Conservation (phyloP, 73 alveolate genomes). For the Breviolum minutum region DNA sequence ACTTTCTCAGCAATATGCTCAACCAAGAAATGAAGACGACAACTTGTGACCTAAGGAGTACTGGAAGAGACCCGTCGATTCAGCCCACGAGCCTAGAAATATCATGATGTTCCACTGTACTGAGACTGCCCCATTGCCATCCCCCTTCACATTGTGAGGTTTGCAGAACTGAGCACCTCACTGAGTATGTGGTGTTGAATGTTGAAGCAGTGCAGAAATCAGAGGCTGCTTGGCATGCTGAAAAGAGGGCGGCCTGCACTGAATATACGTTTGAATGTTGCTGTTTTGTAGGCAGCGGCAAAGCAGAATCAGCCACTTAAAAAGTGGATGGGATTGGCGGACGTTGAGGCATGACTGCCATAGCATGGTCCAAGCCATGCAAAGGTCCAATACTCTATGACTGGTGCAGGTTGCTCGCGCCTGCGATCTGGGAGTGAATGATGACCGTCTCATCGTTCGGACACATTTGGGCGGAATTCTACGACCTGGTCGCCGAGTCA, state of each 20-base stretch:
- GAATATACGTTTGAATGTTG: background rate
- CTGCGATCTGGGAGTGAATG: slow-evolving; percentile 80
- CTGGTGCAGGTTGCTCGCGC: slow-evolving; percentile 55
- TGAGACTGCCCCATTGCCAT: background rate
- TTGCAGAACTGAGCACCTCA: slow-evolving; percentile 42
- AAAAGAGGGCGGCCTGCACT: background rate
- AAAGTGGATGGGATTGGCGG: slow-evolving; percentile 56
- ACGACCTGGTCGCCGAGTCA: slow-evolving; percentile 78
- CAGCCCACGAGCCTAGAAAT: background rate
- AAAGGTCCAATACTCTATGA: too few species aligned
- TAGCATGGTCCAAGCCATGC: background rate
- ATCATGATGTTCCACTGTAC: background rate
- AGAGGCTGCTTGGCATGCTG: background rate
- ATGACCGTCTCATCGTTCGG: slow-evolving; percentile 75
- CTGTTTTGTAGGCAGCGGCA: slow-evolving; percentile 19
- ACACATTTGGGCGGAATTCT: slow-evolving; percentile 65
- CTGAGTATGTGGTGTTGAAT: slow-evolving; percentile 55
- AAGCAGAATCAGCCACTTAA: slow-evolving; percentile 20
- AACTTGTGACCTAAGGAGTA: slow-evolving; percentile 7
- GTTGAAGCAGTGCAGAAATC: slow-evolving; percentile 33
- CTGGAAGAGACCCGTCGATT: slow-evolving; percentile 74
- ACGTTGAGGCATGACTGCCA: slow-evolving; percentile 40
- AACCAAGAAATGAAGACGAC: background rate
- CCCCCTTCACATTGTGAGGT: background rate
- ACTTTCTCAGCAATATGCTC: background rate